Base-by-base conservation (phyloP, 371 early-diverging fungal species). In the Mycotypha africana region DNA sequence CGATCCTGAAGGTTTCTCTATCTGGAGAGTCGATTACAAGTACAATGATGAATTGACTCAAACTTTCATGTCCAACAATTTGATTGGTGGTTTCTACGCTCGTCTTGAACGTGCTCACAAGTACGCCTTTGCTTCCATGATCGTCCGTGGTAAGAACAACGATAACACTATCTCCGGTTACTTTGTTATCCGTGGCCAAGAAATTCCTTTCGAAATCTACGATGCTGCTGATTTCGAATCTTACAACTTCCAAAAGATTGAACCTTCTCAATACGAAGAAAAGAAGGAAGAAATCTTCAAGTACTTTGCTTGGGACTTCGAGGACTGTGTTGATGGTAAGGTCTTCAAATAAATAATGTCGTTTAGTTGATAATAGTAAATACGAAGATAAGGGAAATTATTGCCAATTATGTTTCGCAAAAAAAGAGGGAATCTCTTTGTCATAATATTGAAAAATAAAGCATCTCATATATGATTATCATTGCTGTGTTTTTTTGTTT, bases 81-180 rank as follows among this genome's bases (percentile, higher is more conserved):
- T 93, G 66, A 78, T 93, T 42, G 89, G 92, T 66, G 95, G 95
- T 57, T 88, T 93, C 85, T 91, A 83, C 69, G 88, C 86, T 69
- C 91, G 95, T 75, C 78, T 96, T 49, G 95, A 94, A 71, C 75
- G 80, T 41, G 92, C 91, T 47, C 87, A 90, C 72, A 96, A 95
- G 81, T 96, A 94, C 66, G 93, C 93, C 52, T 96, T 96, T 64
- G 97, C 89, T 52, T 79, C 82, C 61, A 70, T 96, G 71, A 63
- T 89, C 39, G 88, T 91, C 22, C 72, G 88, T 51, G 97, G 97
- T 54, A 78, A 79, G 67, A 84, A 92, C 69, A 81, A 87, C 81
- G 81, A 91, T 67, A 94, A 91, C 82, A 70, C 70, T 63, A 95
- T 96, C 76, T 63, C 80, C 39, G 95, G 97, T 63, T 92, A 89